phyloP scores from a whole-genome alignment of 2,329 filamentous ascomycete genomes.

The Zasmidium citrigriseum region DNA sequence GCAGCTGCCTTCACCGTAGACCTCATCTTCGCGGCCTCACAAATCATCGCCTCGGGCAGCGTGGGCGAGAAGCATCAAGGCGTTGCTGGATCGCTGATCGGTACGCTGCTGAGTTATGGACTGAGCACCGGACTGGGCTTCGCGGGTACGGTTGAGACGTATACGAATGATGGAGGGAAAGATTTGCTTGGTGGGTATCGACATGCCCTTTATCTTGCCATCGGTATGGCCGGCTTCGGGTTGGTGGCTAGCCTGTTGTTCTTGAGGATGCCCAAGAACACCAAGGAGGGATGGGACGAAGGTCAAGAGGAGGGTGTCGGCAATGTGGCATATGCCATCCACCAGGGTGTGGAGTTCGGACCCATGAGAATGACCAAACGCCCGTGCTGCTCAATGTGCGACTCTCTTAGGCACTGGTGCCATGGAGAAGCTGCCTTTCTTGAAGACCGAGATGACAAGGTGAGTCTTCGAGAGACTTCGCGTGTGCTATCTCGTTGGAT shows the following conservation, averaged over 20 bases:
- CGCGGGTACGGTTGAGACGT: conserved; percentile 7
- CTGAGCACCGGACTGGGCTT: conserved; percentile 6
- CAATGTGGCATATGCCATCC: background rate
- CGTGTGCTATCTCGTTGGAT: too few species aligned
- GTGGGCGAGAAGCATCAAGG: conserved; percentile 2
- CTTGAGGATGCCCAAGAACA: background rate
- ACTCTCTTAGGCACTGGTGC: background rate
- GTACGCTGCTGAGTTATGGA: conserved; percentile 6
- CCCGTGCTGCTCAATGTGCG: background rate
- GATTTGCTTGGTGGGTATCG: conserved; percentile 4
- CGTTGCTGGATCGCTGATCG: conserved; percentile 2
- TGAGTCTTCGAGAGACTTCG: too few species aligned
- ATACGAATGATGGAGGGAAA: background rate
- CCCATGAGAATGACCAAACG: too few species aligned
- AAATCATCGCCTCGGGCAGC: background rate
- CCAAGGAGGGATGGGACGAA: background rate
- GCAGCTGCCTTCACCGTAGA: background rate
- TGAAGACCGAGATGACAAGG: too few species aligned
- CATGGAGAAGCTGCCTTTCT: too few species aligned
- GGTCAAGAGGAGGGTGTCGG: background rate
- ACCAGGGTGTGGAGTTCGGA: too few species aligned
- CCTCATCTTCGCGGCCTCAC: background rate
- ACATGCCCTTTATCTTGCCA: conserved; percentile 5
- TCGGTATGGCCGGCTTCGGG: conserved; percentile 4
- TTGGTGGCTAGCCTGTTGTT: conserved; percentile 7